Base-by-base conservation (phyloP, 140 eudicot genomes). In the Bidens hawaiensis region DNA sequence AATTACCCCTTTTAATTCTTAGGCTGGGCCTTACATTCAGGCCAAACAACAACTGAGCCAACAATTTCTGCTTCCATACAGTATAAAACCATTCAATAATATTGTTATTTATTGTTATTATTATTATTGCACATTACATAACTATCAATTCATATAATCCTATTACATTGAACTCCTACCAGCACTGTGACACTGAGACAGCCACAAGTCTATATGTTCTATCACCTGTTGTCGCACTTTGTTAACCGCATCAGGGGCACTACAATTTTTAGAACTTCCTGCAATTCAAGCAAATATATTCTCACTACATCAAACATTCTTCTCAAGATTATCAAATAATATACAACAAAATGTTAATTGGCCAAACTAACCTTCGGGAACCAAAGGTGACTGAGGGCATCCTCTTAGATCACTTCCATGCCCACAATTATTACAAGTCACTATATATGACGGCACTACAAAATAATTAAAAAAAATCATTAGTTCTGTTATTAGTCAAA, bases 381-480 rank as follows among this genome's bases (percentile, higher is more conserved):
- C 71, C 59, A 87, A 76, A 61, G 86, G 96, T 49, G 94, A 75
- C 75, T 87, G 94, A 22, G 98, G 96, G 78, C 98, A 90, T 49
- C 96, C 98, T 63, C 98, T 81, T 60, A 90, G 23, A 76, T 90
- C 98, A 49, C 82, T 79, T 71, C 98, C 94, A 30, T 90, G 96
- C 54, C 89, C 98, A 58, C 91, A 90, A 41, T 90, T 90, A 36
- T 82, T 73, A 50, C 96, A 87, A 58, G 77, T 69, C 38, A 87
- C 77, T 45, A 80, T 15, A 78, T 81, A 84, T 9, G 96, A 76
- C 48, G 98, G 98, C 95, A 91, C 98, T 90, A 71, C 3, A 41
- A 70, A 25, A 27, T 49, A 59, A 23, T 28, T n/a, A 17, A 14
- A 28, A 33, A 34, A 0, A 25, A 18, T 27, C 11, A 9, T 40